Evolutionary conservation across 805 yeast species (phyloP), one percentile per base, ranked within the genome.

Genomic region (Ogataea nakhonphanomensis): DNA sequence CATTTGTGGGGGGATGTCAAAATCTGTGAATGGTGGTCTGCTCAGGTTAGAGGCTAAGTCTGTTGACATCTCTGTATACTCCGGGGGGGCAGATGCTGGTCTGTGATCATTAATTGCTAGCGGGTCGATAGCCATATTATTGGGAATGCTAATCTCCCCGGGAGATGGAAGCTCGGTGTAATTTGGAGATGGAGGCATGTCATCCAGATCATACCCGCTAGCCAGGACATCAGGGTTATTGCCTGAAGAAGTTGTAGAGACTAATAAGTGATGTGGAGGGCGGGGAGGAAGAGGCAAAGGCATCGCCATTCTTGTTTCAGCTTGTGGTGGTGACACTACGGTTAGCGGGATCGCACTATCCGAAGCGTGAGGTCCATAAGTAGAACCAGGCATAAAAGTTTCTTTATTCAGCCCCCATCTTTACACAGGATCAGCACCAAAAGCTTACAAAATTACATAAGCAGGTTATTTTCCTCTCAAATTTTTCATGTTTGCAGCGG

Each of bases 81-180:
- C 59, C 1, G 72, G 72, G 3, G 71, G 71, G 5, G 60, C 62
- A 29, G 57, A 64, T 15, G 41, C 46, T 0, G 59, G 59, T 7
- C 45, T 40, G 11, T 28, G 36, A 13, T 57, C 62, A 30, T 56
- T 55, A 9, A 57, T 43, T 4, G 35, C 33, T n/a, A 53, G 39
- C 1, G 57, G 58, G 29, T 56, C 55, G 25, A 59, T 57, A 1
- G 62, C 57, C 35, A 45, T 53, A 21, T 53, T 45, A 20, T 52
- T 46, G 0, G 64, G 61, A 5, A 50, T 50, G 33, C 51, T 50
- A 25, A 52, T 39, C 33, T 57, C 64, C 1, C 56, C 56, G 1
- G 55, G 54, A 4, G 52, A 43, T 0, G 63, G 55, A 33, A 40
- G 17, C 4, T 46, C 48, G 0, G 64, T 54, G 32, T 61, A 62